A percentile compares a stretch with the other conserved stretches of the same genome.
Conservation (phyloP, 2,329 filamentous ascomycete species). For the Graphiopsis chlorocephala region DNA sequence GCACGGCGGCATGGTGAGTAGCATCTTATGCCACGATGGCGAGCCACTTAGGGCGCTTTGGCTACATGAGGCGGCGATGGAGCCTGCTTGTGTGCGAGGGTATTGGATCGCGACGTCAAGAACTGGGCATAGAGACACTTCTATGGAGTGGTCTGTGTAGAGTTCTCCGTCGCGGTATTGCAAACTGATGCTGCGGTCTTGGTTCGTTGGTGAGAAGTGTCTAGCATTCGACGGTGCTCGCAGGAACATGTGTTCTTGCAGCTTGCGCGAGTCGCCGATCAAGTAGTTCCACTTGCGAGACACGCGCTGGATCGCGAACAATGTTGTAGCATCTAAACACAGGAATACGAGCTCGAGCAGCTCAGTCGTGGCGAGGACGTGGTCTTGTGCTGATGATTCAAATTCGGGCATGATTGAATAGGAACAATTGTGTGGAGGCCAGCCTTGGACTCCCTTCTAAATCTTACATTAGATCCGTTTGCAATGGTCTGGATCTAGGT, state of each 20-base stretch:
- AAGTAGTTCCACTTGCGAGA: background rate
- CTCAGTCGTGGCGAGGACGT: background rate
- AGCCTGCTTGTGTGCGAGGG: background rate
- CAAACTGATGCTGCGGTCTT: background rate
- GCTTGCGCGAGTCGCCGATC: background rate
- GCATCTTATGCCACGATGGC: constrained; percentile 23
- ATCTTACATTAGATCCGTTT: background rate
- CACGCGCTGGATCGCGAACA: constrained; percentile 3
- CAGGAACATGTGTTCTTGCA: constrained; percentile 6
- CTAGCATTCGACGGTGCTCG: background rate
- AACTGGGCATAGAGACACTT: background rate
- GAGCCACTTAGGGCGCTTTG: constrained; percentile 1
- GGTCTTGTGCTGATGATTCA: background rate
- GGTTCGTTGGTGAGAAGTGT: background rate
- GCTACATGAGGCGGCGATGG: background rate
- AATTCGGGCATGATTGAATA: background rate
- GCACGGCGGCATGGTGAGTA: constrained; percentile 20
- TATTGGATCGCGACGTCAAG: background rate
- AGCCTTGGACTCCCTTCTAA: background rate
- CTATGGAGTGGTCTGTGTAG: no score
- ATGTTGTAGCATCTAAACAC: background rate
- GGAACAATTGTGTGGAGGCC: background rate
- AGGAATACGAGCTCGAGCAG: constrained; percentile 5
- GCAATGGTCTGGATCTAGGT: background rate
- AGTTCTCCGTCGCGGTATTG: background rate